A percentile compares a stretch with the other conserved stretches of the same genome.
Evolutionary conservation across 2,329 filamentous ascomycete species (phyloP).

Genomic region (Calonectria hawksworthii): DNA sequence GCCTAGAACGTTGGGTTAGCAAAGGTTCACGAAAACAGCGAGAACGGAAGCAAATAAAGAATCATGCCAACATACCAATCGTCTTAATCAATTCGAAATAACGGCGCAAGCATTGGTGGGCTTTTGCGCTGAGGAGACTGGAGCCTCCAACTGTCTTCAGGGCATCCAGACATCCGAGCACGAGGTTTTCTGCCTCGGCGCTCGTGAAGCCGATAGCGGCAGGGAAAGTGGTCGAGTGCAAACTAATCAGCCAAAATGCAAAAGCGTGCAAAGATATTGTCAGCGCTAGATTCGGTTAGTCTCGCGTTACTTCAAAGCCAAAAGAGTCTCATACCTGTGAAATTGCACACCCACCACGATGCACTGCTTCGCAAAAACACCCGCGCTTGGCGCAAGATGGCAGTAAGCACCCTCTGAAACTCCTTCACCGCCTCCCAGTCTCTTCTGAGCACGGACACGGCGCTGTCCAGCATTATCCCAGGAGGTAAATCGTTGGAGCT

Average conservation of each 20-base stretch:
- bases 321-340: slow-evolving; percentile 37
- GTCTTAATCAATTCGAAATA: slow-evolving; percentile 34
- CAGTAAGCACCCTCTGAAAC: slow-evolving; percentile 36
- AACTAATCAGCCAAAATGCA: slow-evolving; percentile 44
- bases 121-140: slow-evolving; percentile 42
- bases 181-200: slow-evolving; percentile 30
- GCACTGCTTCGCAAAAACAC: slow-evolving; percentile 44
- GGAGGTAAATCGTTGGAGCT: slow-evolving; percentile 8
- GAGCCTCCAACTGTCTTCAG: slow-evolving; percentile 35
- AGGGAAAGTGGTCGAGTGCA: slow-evolving; percentile 18
- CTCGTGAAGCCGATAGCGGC: slow-evolving; percentile 20
- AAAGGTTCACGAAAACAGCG: background rate
- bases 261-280: slow-evolving; percentile 47
- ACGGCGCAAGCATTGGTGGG: slow-evolving; percentile 38
- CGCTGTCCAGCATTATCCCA: slow-evolving; percentile 31
- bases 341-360: slow-evolving; percentile 51
- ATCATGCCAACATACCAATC: slow-evolving; percentile 12
- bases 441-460: slow-evolving; percentile 37
- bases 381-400: slow-evolving; percentile 33
- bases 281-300: slow-evolving; percentile 34
- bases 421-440: slow-evolving; percentile 37
- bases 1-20: background rate
- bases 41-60: background rate
- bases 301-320: background rate
- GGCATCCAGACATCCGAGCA: slow-evolving; percentile 31